Base-by-base conservation (phyloP, 345 rosid species). In the Pistacia atlantica region DNA sequence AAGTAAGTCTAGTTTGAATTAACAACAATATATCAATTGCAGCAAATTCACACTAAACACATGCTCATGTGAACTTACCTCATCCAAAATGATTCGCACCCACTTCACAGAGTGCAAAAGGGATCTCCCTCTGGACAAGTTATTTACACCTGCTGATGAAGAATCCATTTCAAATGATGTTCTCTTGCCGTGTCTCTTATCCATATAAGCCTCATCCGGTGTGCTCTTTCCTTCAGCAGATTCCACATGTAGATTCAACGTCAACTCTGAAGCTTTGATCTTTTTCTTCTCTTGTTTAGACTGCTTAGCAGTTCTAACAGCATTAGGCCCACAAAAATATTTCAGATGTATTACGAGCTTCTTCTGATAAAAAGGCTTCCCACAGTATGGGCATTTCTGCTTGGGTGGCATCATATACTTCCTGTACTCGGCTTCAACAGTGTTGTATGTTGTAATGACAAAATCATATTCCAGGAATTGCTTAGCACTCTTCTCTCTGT, bases 51-150 rank as follows among this genome's bases (percentile, higher is more conserved):
- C 4, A 62, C 63, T 20, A 66, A 45, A 65, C 38, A 18, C 46
- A 55, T 17, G 18, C 35, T 62, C 60, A 12, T 48, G 61, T 58
- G 76, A 38, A 77, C 89, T 74, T 28, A 96, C 99, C 94, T 96
- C 99, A 77, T 96, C 98, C 86, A 96, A 82, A 76, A 95, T 92
- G 73, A 96, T 88, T 59, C 98, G 92, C 54, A 86, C 79, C 99
- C 99, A 96, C 61, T 82, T 88, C 81, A 96, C 77, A 62, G 97
- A 89, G 67, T 96, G 97, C 84, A 92, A 73, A 84, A 81, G 77
- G 55, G 98, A 93, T 79, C 85, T 87, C 65, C 82, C 89, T 56
- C 54, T 78, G 33, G 61, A 81, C 51, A 56, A 69, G 55, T 73
- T 73, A 78, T 65, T 78, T 69, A 60, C 77, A 52, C 8, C 37